Base-by-base conservation (phyloP, 1,284 basidiomycete species). In the Tylopilus sp. region DNA sequence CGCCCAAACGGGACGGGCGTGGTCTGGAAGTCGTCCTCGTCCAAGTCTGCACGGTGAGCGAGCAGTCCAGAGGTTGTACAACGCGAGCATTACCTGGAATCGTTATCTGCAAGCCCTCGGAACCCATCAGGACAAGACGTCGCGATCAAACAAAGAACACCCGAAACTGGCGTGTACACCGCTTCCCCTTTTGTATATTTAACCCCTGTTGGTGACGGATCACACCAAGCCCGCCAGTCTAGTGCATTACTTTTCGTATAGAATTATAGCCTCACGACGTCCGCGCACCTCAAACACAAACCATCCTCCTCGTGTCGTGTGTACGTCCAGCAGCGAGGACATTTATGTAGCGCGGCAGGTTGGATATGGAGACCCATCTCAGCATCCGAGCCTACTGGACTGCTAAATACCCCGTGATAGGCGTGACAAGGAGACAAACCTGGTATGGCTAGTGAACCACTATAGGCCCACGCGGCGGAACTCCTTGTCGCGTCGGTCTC, bases 101-200 rank as follows among this genome's bases (percentile, higher is more conserved):
- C 47, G 87, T 90, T 62, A 91, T 91, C 73, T 91, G 88, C 58
- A 88, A 77, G 39, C 79, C 79, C 61, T 86, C 84, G n/a, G 78
- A 75, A 28, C 69, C 67, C 74, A 77, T 76, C 55, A 46, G 31
- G 44, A 39, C 25, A 13, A 32, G 32, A 35, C 20, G 64, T 61
- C 17, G 46, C 28, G 24, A 35, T 29, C 46, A 24, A 41, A 48
- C 39, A 9, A 9, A 15, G 20, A 43, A 57, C 48, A 53, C 48
- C 2, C 15, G 37, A 56, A 40, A 47, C 47, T 40, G 25, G 50
- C 31, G 29, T 41, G 26, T 42, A 39, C 20, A 35, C 15, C 10
- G 28, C 9, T 48, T 52, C 60, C 57, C 13, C 9, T 50, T 62
- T 57, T 44, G 57, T 19, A 52, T 4, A 61, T 51, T 61, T 53